Evolutionary conservation across 2,329 filamentous ascomycete genomes (phyloP).

Genomic region (Pleurostoma richardsiae): DNA sequence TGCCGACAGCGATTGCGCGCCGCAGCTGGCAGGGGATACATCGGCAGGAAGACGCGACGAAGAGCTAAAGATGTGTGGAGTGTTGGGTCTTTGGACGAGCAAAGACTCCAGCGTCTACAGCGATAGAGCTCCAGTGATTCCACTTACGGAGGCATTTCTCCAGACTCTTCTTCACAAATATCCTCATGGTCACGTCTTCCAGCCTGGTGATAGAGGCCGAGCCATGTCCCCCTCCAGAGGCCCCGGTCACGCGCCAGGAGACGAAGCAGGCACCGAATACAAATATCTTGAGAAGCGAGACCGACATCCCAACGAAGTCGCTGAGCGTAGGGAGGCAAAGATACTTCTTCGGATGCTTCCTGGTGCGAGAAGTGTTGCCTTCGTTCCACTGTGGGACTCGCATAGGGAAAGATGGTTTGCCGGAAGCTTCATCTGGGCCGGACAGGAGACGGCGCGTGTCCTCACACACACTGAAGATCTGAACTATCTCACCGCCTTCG

Average conservation of each 20-base stretch:
- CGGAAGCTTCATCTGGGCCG: slow-evolving; percentile 44
- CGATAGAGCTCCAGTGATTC: slow-evolving; percentile 7
- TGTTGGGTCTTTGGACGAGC: slow-evolving; percentile 33
- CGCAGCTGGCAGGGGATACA: too few species aligned
- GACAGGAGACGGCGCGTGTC: slow-evolving; percentile 29
- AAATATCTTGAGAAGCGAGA: too few species aligned
- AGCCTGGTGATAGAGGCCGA: slow-evolving; percentile 24
- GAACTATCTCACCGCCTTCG: slow-evolving; percentile 45
- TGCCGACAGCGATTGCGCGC: too few species aligned
- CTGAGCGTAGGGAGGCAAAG: too few species aligned
- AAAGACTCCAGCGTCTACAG: slow-evolving; percentile 25
- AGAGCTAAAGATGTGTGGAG: too few species aligned
- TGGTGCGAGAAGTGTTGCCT: slow-evolving; percentile 36
- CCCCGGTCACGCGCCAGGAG: background rate
- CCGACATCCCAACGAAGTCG: slow-evolving; percentile 7
- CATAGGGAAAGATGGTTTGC: slow-evolving; percentile 41
- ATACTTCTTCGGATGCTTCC: slow-evolving; percentile 31
- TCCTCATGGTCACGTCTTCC: slow-evolving; percentile 40
- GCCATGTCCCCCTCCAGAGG: slow-evolving; percentile 1
- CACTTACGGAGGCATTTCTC: slow-evolving; percentile 27
- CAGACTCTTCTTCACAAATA: slow-evolving; percentile 35
- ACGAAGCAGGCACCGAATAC: background rate
- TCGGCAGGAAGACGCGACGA: too few species aligned
- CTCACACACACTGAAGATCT: slow-evolving; percentile 44
- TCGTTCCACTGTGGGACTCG: slow-evolving; percentile 38